phyloP scores from a whole-genome alignment of 306 rosid genomes.

The Quercus bicolor region DNA sequence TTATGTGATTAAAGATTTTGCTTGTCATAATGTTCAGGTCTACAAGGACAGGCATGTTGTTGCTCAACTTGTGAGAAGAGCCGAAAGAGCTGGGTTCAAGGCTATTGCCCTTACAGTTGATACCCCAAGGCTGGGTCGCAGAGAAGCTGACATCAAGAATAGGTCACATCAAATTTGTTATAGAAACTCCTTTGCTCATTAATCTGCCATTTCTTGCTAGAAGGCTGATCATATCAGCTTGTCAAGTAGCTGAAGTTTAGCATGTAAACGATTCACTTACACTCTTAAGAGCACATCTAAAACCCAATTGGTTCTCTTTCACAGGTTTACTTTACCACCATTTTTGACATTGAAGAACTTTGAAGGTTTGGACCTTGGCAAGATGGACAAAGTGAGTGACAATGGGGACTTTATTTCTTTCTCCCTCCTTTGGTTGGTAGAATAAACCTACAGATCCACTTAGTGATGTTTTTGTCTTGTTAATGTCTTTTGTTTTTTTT shows the following conservation, averaged over 20 bases:
- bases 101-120: conserved; percentile 98
- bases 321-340: conserved; percentile 81
- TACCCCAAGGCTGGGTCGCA: conserved; percentile 91
- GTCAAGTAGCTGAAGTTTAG: background rate
- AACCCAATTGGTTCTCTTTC: conserved; percentile 18
- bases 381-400: conserved; percentile 62
- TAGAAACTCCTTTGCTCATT: background rate
- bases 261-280: background rate
- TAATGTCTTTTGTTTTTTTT: background rate
- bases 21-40: conserved; percentile 44
- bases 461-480: background rate
- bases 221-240: background rate
- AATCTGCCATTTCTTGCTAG: background rate
- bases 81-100: conserved; percentile 97
- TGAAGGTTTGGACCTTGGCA: conserved; percentile 80
- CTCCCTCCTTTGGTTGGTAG: too few species aligned
- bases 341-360: conserved; percentile 87
- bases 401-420: background rate
- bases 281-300: background rate
- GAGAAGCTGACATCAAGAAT: conserved; percentile 99
- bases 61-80: conserved; percentile 95
- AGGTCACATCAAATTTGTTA: conserved; percentile 42
- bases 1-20: background rate
- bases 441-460: too few species aligned
- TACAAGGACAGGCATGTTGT: conserved; percentile 85